A percentile compares a stretch with the other conserved stretches of the same genome.
phyloP scores from a whole-genome alignment of 441 rosid species.

The Hypseocharis bilobata region DNA sequence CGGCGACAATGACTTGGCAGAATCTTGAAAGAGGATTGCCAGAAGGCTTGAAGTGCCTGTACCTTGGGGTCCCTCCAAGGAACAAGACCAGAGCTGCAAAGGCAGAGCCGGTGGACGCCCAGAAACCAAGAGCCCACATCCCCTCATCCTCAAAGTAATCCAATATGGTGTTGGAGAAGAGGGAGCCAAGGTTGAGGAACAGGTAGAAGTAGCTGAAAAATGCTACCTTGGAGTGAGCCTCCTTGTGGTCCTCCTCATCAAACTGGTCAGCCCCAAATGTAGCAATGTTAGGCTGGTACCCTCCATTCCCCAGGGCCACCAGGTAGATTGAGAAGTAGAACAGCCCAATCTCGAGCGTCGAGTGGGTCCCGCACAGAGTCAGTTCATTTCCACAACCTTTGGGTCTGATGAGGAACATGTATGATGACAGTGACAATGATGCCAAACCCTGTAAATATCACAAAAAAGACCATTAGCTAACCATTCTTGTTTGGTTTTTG shows the following conservation, averaged over 20 bases:
- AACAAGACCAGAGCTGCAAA: conserved; percentile 56
- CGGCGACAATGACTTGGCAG: conserved; percentile 71
- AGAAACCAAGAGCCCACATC: conserved; percentile 82
- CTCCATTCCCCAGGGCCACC: conserved; percentile 84
- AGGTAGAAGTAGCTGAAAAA: conserved; percentile 94
- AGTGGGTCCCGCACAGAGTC: conserved; percentile 60
- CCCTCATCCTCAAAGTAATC: conserved; percentile 87
- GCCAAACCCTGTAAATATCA: conserved; percentile 51
- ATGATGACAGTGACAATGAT: conserved; percentile 59
- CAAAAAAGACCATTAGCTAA: neutral
- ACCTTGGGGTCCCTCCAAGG: conserved; percentile 36
- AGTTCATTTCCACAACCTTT: conserved; percentile 62
- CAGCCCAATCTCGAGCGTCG: conserved; percentile 45
- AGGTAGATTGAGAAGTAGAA: conserved; percentile 84
- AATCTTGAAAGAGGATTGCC: conserved; percentile 85
- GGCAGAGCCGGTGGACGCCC: conserved; percentile 82
- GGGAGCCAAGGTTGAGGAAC: conserved; percentile 79
- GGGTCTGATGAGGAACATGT: conserved; percentile 67
- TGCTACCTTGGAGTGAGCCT: conserved; percentile 67
- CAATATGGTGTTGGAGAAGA: conserved; percentile 82
- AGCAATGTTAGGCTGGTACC: conserved; percentile 85
- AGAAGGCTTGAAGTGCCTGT: conserved; percentile 61
- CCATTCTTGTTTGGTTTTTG: too few species aligned
- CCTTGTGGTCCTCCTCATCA: conserved; percentile 72
- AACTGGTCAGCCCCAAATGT: conserved; percentile 98